Evolutionary conservation across 2,329 filamentous ascomycete genomes (phyloP).

Genomic region (Pestalotiopsis sp.): DNA sequence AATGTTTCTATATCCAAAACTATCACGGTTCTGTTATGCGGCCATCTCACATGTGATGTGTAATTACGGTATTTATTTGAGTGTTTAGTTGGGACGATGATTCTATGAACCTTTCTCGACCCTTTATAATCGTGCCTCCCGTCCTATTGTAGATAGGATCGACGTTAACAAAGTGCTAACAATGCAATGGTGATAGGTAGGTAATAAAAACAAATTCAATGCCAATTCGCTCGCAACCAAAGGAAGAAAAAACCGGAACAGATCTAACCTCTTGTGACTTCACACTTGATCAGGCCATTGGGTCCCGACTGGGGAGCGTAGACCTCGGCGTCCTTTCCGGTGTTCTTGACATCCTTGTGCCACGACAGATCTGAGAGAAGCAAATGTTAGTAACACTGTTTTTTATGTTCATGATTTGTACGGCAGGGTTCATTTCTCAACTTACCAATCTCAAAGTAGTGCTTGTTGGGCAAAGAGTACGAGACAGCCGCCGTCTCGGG

Average conservation of each 20-base stretch:
- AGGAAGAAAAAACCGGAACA: neutral
- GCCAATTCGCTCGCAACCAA: neutral
- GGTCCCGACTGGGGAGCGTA: slow-evolving; percentile 91
- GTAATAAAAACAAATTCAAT: neutral
- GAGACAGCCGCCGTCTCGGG: slow-evolving; percentile 73
- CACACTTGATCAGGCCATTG: slow-evolving; percentile 95
- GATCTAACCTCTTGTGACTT: slow-evolving; percentile 62
- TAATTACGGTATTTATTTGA: too few relatives aligned
- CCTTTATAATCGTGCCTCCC: neutral
- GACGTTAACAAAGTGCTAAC: neutral
- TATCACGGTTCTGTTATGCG: too few relatives aligned
- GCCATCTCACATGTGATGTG: too few relatives aligned
- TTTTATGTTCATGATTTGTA: neutral
- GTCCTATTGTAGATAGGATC: neutral
- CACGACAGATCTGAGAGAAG: slow-evolving; percentile 78
- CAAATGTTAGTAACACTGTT: neutral
- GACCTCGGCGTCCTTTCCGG: slow-evolving; percentile 91
- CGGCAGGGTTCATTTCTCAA: slow-evolving; percentile 19
- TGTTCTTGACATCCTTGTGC: slow-evolving; percentile 96
- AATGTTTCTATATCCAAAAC: too few relatives aligned
- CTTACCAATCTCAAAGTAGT: slow-evolving; percentile 95
- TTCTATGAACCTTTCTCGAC: too few relatives aligned
- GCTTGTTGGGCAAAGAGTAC: slow-evolving; percentile 94
- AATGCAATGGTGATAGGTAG: neutral
- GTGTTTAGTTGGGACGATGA: too few relatives aligned